Conservation (phyloP, 805 yeast genomes). For the Monosporozyma unispora region DNA sequence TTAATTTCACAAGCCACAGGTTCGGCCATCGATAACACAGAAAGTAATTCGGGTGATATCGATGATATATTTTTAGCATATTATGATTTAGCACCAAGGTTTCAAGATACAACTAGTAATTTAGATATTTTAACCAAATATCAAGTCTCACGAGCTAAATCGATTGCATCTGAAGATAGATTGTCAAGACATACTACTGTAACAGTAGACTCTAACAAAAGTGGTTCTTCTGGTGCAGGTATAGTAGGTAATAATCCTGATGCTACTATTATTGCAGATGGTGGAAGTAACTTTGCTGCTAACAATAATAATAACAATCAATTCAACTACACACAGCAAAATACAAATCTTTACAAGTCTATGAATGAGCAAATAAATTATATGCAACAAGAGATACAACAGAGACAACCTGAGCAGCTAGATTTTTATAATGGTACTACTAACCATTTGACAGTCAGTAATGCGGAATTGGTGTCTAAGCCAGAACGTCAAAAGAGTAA, state of each 20-base stretch:
- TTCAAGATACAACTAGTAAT: slow-evolving; percentile 1
- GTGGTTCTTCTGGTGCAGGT: not conserved
- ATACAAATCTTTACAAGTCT: not conserved
- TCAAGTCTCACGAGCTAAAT: not conserved
- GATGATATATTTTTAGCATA: slow-evolving; percentile 20
- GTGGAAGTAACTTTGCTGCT: slow-evolving; percentile 8
- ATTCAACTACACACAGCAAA: not conserved
- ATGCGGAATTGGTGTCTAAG: not conserved
- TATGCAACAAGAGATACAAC: not conserved
- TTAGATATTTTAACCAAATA: no score
- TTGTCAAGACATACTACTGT: slow-evolving; percentile 5
- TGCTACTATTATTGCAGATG: slow-evolving; percentile 7
- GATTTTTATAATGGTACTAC: not conserved
- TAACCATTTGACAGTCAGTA: not conserved
- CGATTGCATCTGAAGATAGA: slow-evolving; percentile 4
- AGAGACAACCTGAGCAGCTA: not conserved
- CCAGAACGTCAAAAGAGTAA: slow-evolving; percentile 16
- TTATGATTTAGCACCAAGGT: slow-evolving; percentile 22
- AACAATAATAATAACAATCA: not conserved
- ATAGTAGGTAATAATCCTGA: slow-evolving; percentile 2
- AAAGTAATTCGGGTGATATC: slow-evolving; percentile 8
- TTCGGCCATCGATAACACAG: slow-evolving; percentile 2
- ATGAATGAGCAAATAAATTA: not conserved
- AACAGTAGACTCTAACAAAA: slow-evolving; percentile 2
- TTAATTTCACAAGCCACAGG: slow-evolving; percentile 8